Conservation (phyloP, 345 rosid genomes). For the Salix exigua region DNA sequence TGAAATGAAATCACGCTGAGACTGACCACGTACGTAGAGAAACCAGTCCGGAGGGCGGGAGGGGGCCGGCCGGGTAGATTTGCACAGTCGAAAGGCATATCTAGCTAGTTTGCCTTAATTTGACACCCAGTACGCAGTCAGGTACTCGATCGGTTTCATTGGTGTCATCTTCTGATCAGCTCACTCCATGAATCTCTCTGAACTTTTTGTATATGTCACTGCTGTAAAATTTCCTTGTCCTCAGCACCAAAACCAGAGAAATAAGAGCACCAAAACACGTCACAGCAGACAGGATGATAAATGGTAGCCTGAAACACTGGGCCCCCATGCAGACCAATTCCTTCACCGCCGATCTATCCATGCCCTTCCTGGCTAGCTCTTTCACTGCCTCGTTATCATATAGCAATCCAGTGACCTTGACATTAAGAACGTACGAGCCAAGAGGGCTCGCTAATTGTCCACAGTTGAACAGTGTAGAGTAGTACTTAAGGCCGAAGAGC, state of each 20-base stretch:
- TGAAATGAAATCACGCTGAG: too few species aligned
- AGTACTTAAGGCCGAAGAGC: constrained; percentile 83
- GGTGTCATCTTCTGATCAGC: constrained; percentile 1
- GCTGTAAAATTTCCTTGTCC: constrained; percentile 69
- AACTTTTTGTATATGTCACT: constrained; percentile 81
- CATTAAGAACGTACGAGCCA: constrained; percentile 74
- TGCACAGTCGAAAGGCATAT: too few species aligned
- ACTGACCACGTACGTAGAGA: too few species aligned
- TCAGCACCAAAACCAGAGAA: constrained; percentile 53
- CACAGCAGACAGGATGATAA: constrained; percentile 45
- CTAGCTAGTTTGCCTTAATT: too few species aligned
- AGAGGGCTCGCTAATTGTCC: constrained; percentile 83
- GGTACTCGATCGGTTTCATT: background rate
- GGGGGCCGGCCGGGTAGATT: too few species aligned
- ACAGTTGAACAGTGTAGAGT: constrained; percentile 84
- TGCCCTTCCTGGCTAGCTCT: constrained; percentile 45
- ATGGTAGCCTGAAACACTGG: constrained; percentile 60
- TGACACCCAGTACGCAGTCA: too few species aligned
- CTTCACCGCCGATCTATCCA: constrained; percentile 47
- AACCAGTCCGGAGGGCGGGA: too few species aligned
- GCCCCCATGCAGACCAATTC: constrained; percentile 64
- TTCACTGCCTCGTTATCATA: constrained; percentile 66
- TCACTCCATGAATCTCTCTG: constrained; percentile 32
- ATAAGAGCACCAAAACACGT: constrained; percentile 59
- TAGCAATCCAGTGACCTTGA: constrained; percentile 57